Conservation (phyloP, 805 yeast species). For the Ogataea glucozyma region DNA sequence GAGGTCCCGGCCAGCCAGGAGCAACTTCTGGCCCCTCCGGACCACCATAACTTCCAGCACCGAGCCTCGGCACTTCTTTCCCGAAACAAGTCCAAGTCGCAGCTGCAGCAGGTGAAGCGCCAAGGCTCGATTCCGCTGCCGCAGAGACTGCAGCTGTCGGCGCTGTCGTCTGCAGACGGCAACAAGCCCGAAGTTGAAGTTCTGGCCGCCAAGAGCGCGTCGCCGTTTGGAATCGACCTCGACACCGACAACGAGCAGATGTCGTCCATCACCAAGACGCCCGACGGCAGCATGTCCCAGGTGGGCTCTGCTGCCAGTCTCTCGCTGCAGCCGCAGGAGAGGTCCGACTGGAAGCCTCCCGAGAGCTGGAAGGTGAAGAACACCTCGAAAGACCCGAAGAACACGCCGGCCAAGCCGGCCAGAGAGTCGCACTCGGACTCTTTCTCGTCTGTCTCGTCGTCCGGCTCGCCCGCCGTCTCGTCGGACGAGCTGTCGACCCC, state of each 20-base stretch:
- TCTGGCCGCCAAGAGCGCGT: conserved; percentile 3
- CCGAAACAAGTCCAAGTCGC: conserved; percentile 4
- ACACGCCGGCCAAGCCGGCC: conserved; percentile 7
- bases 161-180: background rate
- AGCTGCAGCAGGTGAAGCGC: conserved; percentile 3
- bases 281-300: conserved; percentile 24
- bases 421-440: conserved; percentile 21
- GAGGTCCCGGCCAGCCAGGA: background rate
- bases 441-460: conserved; percentile 15
- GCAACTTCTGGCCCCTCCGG: conserved; percentile 1
- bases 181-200: background rate
- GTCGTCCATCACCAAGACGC: conserved; percentile 22
- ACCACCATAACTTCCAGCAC: background rate
- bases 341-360: conserved; percentile 52
- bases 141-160: conserved; percentile 9
- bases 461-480: conserved; percentile 14
- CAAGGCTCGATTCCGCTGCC: conserved; percentile 10
- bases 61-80: background rate
- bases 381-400: conserved; percentile 17
- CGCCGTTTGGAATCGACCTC: conserved; percentile 27
- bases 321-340: conserved; percentile 11
- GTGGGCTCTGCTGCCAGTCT: conserved; percentile 26
- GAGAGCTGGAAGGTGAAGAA: conserved; percentile 61
- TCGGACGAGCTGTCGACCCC: conserved; percentile 15
- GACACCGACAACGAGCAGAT: conserved; percentile 27